Base-by-base conservation (phyloP, 139 green algal genomes). In the Dunaliella sp. region DNA sequence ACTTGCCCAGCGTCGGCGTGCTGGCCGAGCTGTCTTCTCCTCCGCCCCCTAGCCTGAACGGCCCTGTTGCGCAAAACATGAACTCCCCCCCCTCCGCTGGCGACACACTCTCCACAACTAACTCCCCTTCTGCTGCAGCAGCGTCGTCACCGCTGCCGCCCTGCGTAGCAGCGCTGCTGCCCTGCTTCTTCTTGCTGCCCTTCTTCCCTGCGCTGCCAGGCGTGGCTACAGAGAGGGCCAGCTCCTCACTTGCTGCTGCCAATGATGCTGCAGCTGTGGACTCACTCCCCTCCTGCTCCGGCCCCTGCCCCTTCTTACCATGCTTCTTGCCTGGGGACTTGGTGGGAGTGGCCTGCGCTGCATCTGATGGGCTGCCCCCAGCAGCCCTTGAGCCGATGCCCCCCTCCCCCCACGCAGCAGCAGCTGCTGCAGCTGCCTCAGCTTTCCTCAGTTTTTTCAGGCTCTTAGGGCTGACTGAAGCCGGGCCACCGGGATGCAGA, bases 401-500 rank as follows among this genome's bases (percentile, higher is more conserved):
- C 48, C 48, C 48, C 48, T 65, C 16, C 7, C 48, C 48, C 48
- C 48, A 65, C 48, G 48, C 48, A 31, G 37, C 38, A 30, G 38
- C 74, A 3, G n/a, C 33, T 3, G 78, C 33, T 7, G 57, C 38
- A 36, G 1, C 1, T 77, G 37, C n/a, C 58, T 75, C 26, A 78
- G 28, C 34, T 81, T 87, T 85, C 75, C 38, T 84, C 16, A 26
- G 16, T 37, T 75, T 83, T 81, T 88, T 80, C 3, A 33, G 74
- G 72, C 35, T 77, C 72, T 38, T 81, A n/a, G 58, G 32, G 1
- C 37, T 78, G 35, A 76, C 22, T 2, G 30, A n/a, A 77, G 38
- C 36, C n/a, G 38, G 36, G 33, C 34, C 26, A 33, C 34, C 1
- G 3, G 38, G 30, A n/a, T n/a, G n/a, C n/a, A n/a, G n/a, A n/a